A percentile compares a stretch with the other conserved stretches of the same genome.
phyloP scores from a whole-genome alignment of 2,329 filamentous ascomycete genomes.

The Westerdykella aurantiaca region DNA sequence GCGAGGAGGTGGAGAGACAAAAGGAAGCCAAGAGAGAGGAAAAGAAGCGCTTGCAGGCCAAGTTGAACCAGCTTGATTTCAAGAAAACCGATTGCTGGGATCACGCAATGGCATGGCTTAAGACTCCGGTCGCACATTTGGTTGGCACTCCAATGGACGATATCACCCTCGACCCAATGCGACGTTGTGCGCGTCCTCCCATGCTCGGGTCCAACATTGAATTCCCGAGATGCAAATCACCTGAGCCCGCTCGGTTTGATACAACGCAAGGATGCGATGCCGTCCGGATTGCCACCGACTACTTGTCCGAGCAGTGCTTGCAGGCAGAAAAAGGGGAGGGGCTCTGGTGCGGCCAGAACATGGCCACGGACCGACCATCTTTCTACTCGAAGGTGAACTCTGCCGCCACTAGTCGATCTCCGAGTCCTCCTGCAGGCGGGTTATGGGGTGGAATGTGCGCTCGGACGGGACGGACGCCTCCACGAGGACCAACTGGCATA shows the following conservation, averaged over 20 bases:
- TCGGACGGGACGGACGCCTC: conserved; percentile 35
- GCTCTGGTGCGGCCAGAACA: conserved; percentile 51
- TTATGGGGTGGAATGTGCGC: conserved; percentile 73
- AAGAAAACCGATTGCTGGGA: conserved; percentile 34
- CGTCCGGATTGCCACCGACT: conserved; percentile 45
- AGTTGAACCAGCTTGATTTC: conserved; percentile 29
- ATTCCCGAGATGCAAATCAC: conserved; percentile 77
- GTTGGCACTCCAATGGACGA: conserved; percentile 31
- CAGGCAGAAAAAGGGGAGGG: conserved; percentile 45
- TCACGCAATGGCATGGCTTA: conserved; percentile 29
- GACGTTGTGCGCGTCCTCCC: conserved; percentile 62
- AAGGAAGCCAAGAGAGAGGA: conserved; percentile 19
- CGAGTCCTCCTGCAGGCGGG: conserved; percentile 50
- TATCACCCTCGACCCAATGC: conserved; percentile 48
- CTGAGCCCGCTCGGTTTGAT: conserved; percentile 78
- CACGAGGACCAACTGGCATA: conserved; percentile 44
- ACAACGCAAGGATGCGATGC: conserved; percentile 59
- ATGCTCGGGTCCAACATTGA: conserved; percentile 80
- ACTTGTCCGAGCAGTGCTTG: conserved; percentile 46
- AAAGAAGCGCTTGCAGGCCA: conserved; percentile 32
- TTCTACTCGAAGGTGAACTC: conserved; percentile 26
- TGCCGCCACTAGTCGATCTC: conserved; percentile 40
- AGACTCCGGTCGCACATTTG: conserved; percentile 21
- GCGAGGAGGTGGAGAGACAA: conserved; percentile 56
- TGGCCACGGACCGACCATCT: conserved; percentile 27